Base-by-base conservation (phyloP, 768 basidiomycete genomes). In the Phylloporus sp. region DNA sequence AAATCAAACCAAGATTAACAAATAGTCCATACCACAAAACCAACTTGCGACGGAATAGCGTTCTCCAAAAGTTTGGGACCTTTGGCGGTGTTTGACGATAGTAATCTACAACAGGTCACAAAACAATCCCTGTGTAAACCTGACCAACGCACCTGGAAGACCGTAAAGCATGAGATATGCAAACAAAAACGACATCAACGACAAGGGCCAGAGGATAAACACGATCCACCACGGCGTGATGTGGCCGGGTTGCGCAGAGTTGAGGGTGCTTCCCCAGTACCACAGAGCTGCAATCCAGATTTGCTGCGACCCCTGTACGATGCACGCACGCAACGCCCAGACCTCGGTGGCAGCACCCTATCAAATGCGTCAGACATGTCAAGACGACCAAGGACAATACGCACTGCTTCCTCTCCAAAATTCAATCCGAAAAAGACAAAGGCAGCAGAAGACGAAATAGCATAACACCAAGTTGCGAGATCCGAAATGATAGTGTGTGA, bases 391-490 rank as follows among this genome's bases (percentile, higher is more conserved):
- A 29, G 29, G 11, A n/a, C 7, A 35, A 73, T 77, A 45, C 62
- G 0, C 69, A 88, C 88, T 16, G 93, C 94, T 78, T 95, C 94
- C 74, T 97, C 94, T 68, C 94, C 94, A 67, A 97, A 97, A 70
- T 97, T 97, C 55, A 95, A 78, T 63, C 93, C 94, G 62, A 97
- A 97, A 80, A 92, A 95, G 44, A 84, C 73, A 78, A 95, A 97
- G 11, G 91, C 86, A 27, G 91, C 94, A 12, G 93, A 86, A n/a
- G 94, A 95, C 18, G 88, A 93, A 45, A 91, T 69, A 27, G 93
- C 94, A 71, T 97, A 97, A 40, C 76, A 82, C 92, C 93, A 95
- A 1, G 91, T 93, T 11, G 94, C 92, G 22, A 81, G 72, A 63
- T 84, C 86, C 23, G 89, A 76, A 23, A 97, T 71, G 40, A 78